Base-by-base conservation (phyloP, 208 protist genomes). In the Acanthamoeba culbertsoni region DNA sequence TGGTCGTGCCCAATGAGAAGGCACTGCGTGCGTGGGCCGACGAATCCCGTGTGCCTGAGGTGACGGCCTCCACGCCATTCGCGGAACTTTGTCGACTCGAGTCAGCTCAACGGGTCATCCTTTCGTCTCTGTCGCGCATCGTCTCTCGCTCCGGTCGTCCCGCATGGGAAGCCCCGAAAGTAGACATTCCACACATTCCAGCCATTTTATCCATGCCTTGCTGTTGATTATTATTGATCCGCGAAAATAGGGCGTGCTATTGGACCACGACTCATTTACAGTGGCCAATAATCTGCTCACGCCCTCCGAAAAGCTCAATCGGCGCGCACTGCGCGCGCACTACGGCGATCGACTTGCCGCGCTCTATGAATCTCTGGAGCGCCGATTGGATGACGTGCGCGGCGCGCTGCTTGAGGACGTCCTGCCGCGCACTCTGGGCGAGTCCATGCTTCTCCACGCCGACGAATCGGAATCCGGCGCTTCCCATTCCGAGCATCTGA, bases 221-320 rank as follows among this genome's bases (percentile, higher is more conserved):
- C n/a, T n/a, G n/a, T n/a, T n/a, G n/a, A n/a, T n/a, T n/a, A n/a
- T n/a, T n/a, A n/a, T n/a, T n/a, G n/a, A n/a, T n/a, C n/a, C n/a
- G n/a, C n/a, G n/a, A n/a, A 31, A 93, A 28, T 93, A 94, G 82
- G 82, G 65, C 10, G 53, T 97, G 1, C 26, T 95, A 28, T 28
- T 96, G 5, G 79, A 94, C n/a, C 23, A 7, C 18, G 77, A 95
- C 14, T n/a, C 68, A 20, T 98, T 97, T 62, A 93, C 82, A 16
- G 86, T 95, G 35, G 93, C 97, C 37, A 97, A 98, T 77, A 79
- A 96, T n/a, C 40, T 96, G 0, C 59, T 98, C 40, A 98, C 97
- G 20, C 97, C 97, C 51, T 96, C 97, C 26, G 97, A 97, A 90
- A 98, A 98, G 95, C 93, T 97, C 51, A 93, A 94, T 40, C 59